Percentiles rank a stretch among this genome's conserved stretches.
Conservation (phyloP, 1,284 basidiomycete genomes). For the Apiotrichum domesticum region DNA sequence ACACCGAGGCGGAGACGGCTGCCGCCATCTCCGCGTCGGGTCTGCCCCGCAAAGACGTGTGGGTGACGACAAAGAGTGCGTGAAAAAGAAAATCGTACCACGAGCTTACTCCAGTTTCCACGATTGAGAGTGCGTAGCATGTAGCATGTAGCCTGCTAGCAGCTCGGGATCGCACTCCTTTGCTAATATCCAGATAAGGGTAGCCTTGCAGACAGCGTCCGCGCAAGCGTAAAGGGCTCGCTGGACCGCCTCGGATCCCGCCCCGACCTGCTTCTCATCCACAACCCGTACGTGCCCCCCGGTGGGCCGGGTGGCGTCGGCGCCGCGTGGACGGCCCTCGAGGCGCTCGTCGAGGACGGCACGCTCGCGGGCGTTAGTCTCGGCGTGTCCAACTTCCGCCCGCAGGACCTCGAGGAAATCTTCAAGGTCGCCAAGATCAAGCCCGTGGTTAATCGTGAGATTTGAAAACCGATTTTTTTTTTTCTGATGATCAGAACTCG, state of each 20-base stretch:
- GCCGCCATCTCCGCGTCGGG: constrained; percentile 46
- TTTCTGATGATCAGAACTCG: constrained; percentile 50
- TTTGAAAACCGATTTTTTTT: too few species aligned
- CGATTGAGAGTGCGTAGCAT: too few species aligned
- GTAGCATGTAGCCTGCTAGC: too few species aligned
- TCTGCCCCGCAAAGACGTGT: constrained; percentile 48
- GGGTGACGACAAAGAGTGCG: constrained; percentile 53
- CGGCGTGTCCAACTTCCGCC: constrained; percentile 43
- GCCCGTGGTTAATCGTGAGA: constrained; percentile 61
- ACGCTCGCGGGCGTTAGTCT: constrained; percentile 54
- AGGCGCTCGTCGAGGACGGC: constrained; percentile 48
- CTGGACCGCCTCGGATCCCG: constrained; percentile 23
- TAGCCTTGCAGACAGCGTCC: constrained; percentile 18
- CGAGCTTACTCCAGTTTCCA: too few species aligned
- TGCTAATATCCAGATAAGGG: neutral
- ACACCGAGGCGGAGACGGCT: constrained; percentile 47
- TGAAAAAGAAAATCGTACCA: neutral
- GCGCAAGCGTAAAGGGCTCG: constrained; percentile 20
- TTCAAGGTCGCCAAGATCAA: constrained; percentile 51
- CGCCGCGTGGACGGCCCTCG: constrained; percentile 32
- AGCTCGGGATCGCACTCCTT: too few species aligned
- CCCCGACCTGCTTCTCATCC: constrained; percentile 36
- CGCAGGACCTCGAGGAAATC: constrained; percentile 37
- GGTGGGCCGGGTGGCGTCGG: constrained; percentile 19
- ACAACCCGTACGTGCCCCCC: constrained; percentile 30